phyloP scores from a whole-genome alignment of 345 rosid genomes.

The Bretschneidera sinensis region DNA sequence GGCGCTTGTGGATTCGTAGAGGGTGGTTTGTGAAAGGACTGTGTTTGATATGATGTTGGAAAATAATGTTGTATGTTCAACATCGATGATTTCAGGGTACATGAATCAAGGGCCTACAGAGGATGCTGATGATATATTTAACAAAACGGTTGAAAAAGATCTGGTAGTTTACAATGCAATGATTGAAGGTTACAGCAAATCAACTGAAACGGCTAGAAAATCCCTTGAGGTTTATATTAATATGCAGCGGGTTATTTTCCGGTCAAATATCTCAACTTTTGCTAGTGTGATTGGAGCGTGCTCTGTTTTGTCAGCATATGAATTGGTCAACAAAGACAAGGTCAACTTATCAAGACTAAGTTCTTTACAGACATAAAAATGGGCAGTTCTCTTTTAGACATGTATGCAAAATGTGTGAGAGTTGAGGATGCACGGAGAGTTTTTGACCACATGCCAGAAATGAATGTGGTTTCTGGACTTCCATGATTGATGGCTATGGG shows the following conservation, averaged over 20 bases:
- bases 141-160: slow-evolving; percentile 49
- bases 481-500: slow-evolving; percentile 96
- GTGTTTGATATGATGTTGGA: slow-evolving; percentile 69
- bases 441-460: slow-evolving; percentile 59
- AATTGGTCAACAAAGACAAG: slow-evolving; percentile 71
- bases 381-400: slow-evolving; percentile 87
- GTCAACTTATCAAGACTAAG: slow-evolving; percentile 61
- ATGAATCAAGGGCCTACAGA: slow-evolving; percentile 56
- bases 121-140: slow-evolving; percentile 65
- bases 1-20: slow-evolving; percentile 67
- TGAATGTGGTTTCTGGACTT: slow-evolving; percentile 93
- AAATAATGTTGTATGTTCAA: slow-evolving; percentile 66
- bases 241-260: slow-evolving; percentile 56
- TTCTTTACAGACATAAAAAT: slow-evolving; percentile 48
- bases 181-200: slow-evolving; percentile 89
- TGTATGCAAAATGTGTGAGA: slow-evolving; percentile 87
- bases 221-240: slow-evolving; percentile 52
- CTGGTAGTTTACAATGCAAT: slow-evolving; percentile 83
- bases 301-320: slow-evolving; percentile 54
- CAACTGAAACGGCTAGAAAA: slow-evolving; percentile 43
- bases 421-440: slow-evolving; percentile 51
- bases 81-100: slow-evolving; percentile 86
- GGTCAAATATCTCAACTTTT: slow-evolving; percentile 67
- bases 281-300: slow-evolving; percentile 86
- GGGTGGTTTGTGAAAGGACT: slow-evolving; percentile 53